Conservation (phyloP, 805 yeast genomes). For the Hanseniaspora osmophila region DNA sequence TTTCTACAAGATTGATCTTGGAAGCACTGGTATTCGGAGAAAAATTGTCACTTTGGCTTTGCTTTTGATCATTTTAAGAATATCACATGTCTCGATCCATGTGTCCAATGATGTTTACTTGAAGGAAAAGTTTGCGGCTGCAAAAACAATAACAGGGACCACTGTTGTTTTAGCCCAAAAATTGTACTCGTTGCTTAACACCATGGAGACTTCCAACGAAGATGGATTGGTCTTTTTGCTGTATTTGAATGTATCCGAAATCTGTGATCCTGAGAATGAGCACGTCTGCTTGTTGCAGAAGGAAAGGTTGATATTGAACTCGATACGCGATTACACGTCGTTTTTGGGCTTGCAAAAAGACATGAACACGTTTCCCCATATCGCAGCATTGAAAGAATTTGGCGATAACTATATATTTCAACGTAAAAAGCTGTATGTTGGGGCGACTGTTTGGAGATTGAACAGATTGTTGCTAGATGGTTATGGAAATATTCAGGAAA, state of each 20-base stretch:
- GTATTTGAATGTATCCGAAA: not conserved
- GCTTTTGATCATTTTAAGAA: constrained; percentile 15
- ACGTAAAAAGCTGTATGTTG: not conserved
- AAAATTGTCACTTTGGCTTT: constrained; percentile 18
- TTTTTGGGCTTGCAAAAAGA: constrained; percentile 23
- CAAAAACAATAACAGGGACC: not conserved
- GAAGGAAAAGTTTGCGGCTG: not conserved
- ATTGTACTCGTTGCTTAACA: not conserved
- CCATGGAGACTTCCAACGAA: not conserved
- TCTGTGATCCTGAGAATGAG: not conserved
- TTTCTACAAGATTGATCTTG: constrained; percentile 14
- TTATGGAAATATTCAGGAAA: not conserved
- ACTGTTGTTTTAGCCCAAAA: not conserved
- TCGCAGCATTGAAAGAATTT: constrained; percentile 9
- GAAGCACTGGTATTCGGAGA: constrained; percentile 15
- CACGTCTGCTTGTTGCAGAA: not conserved
- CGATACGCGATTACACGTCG: constrained; percentile 8
- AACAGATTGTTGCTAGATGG: not conserved
- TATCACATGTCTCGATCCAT: constrained; percentile 17
- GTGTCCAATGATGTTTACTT: constrained; percentile 6
- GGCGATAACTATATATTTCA: not conserved
- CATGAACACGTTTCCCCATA: constrained; percentile 18
- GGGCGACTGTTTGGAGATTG: not conserved
- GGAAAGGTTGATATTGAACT: not conserved
- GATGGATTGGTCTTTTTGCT: not conserved